A percentile compares a stretch with the other conserved stretches of the same genome.
Conservation (phyloP, 352 stramenopile genomes). For the Globisporangium paddicum region DNA sequence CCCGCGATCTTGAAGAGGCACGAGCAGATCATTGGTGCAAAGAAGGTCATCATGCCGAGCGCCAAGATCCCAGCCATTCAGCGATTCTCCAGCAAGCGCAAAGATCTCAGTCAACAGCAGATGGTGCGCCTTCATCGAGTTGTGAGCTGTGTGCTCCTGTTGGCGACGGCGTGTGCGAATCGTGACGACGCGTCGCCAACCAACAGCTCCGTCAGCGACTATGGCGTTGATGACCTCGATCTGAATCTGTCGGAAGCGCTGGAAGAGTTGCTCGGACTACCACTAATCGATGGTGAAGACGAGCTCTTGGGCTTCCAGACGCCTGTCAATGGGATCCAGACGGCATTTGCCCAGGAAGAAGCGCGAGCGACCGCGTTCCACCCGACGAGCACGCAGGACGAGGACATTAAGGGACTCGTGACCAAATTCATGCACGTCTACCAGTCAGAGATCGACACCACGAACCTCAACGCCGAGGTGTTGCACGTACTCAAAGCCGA, state of each 20-base stretch:
- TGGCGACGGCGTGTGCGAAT: not conserved
- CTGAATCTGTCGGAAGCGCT: not conserved
- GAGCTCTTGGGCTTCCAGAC: not conserved
- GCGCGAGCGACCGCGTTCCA: conserved; percentile 15
- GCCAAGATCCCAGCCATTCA: not conserved
- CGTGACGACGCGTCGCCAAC: not conserved
- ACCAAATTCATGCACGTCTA: conserved; percentile 49
- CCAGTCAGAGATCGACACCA: conserved; percentile 34
- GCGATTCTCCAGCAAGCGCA: not conserved
- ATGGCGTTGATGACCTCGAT: not conserved
- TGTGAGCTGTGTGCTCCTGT: conserved; percentile 1
- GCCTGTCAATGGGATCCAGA: too few relatives aligned
- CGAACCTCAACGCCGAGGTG: conserved; percentile 37
- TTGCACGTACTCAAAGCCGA: conserved; percentile 48
- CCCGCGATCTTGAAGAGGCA: conserved; percentile 11
- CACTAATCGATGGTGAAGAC: not conserved
- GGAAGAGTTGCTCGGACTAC: not conserved
- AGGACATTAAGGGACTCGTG: conserved; percentile 31
- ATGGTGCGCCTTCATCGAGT: conserved; percentile 1
- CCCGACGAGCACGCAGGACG: conserved; percentile 13
- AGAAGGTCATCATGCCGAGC: too few relatives aligned
- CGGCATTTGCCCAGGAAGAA: not conserved
- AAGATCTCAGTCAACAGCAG: not conserved
- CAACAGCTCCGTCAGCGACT: not conserved
- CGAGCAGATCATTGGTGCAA: not conserved